Evolutionary conservation across 2,329 filamentous ascomycete species (phyloP).

Genomic region (Colletotrichum falcatum): DNA sequence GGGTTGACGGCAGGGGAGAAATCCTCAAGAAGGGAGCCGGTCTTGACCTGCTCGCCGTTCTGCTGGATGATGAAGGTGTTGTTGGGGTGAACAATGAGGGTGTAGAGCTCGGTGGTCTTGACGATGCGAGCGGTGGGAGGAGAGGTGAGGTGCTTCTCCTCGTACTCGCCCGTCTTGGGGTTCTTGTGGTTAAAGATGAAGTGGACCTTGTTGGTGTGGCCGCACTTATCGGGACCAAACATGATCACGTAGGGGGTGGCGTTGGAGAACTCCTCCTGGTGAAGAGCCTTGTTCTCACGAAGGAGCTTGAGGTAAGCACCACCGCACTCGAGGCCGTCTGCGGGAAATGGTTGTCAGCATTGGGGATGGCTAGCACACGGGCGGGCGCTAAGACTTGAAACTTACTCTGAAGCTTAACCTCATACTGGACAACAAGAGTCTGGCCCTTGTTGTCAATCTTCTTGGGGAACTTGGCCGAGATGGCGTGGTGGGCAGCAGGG

Average conservation of each 20-base stretch:
- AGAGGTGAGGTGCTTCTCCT: conserved; percentile 96
- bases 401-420: conserved; percentile 98
- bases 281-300: conserved; percentile 95
- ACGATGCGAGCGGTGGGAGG: conserved; percentile 87
- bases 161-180: conserved; percentile 99
- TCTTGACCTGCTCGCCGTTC: conserved; percentile 89
- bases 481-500: conserved; percentile 96
- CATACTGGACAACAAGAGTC: conserved; percentile 97
- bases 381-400: conserved; percentile 43
- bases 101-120: conserved; percentile 96
- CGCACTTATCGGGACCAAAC: conserved; percentile 99
- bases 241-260: conserved; percentile 98
- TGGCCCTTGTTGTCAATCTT: conserved; percentile 98
- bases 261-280: conserved; percentile 98
- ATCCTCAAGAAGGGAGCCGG: conserved; percentile 92
- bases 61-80: conserved; percentile 95
- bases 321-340: conserved; percentile 95
- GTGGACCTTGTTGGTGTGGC: conserved; percentile 96
- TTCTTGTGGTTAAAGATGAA: conserved; percentile 99
- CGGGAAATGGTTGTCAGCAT: conserved; percentile 30
- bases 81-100: conserved; percentile 94
- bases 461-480: conserved; percentile 98
- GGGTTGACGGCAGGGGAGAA: conserved; percentile 96
- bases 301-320: conserved; percentile 99
- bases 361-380: background rate